phyloP scores from a whole-genome alignment of 108 stramenopile genomes.

The Fragilariopsis cylindrus region DNA sequence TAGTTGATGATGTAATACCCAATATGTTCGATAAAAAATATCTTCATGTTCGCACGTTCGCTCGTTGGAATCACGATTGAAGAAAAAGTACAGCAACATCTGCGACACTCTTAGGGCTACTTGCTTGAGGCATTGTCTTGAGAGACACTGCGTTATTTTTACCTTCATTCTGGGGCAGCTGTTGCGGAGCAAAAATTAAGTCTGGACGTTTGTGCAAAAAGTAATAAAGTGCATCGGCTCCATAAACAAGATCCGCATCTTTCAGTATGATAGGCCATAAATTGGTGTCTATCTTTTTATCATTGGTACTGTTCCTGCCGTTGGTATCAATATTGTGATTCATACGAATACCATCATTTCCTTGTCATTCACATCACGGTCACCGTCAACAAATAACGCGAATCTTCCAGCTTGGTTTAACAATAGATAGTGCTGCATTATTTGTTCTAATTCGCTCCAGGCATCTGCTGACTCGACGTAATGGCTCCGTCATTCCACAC shows the following conservation, averaged over 20 bases:
- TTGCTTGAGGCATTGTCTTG: background rate
- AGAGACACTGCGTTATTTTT: background rate
- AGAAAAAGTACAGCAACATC: background rate
- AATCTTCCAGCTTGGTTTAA: slow-evolving; percentile 19
- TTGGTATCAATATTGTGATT: background rate
- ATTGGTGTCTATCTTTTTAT: background rate
- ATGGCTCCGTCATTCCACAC: slow-evolving; percentile 9
- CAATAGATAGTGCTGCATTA: slow-evolving; percentile 15
- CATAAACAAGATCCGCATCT: slow-evolving; percentile 23
- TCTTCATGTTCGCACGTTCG: background rate
- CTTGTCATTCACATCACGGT: background rate
- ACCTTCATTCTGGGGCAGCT: background rate
- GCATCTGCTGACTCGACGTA: slow-evolving; percentile 1
- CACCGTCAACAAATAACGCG: slow-evolving; percentile 1
- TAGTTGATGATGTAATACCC: no score
- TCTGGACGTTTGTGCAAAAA: slow-evolving; percentile 26
- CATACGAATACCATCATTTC: background rate
- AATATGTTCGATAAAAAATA: background rate
- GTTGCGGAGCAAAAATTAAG: slow-evolving; percentile 6
- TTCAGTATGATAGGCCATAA: slow-evolving; percentile 14
- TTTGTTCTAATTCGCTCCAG: background rate
- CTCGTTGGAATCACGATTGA: no score
- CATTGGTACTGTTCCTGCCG: background rate
- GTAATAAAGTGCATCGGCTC: slow-evolving; percentile 17
- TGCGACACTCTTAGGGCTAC: background rate